Conservation (phyloP, 164 flowering plant genomes). For the Houttuynia cordata region DNA sequence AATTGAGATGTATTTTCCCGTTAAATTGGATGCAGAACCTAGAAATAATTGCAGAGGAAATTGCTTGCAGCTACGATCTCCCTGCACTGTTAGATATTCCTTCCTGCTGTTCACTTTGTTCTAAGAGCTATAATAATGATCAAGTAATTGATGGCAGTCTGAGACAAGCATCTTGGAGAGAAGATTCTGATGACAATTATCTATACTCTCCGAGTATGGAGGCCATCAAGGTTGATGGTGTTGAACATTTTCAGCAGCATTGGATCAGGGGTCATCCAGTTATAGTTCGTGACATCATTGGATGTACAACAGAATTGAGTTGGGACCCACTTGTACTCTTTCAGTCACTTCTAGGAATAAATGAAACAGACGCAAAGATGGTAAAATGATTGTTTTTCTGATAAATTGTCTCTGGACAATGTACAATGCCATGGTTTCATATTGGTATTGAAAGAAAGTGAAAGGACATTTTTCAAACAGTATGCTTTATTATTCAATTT, state of each 20-base stretch:
- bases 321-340: slow-evolving; percentile 72
- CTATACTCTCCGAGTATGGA: slow-evolving; percentile 34
- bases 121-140: slow-evolving; percentile 13
- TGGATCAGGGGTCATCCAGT: slow-evolving; percentile 72
- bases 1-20: slow-evolving; percentile 45
- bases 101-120: slow-evolving; percentile 37
- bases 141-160: slow-evolving; percentile 14
- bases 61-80: slow-evolving; percentile 37
- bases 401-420: not conserved
- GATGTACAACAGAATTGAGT: slow-evolving; percentile 20
- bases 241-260: slow-evolving; percentile 69
- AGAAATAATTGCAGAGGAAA: slow-evolving; percentile 49
- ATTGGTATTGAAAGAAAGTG: too few relatives aligned
- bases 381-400: slow-evolving; percentile 20
- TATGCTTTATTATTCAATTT: slow-evolving; percentile 2
- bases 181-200: slow-evolving; percentile 40
- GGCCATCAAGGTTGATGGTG: slow-evolving; percentile 28
- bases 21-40: slow-evolving; percentile 42
- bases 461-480: not conserved
- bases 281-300: slow-evolving; percentile 48
- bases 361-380: slow-evolving; percentile 11
- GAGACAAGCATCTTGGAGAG: slow-evolving; percentile 31
- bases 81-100: slow-evolving; percentile 30
- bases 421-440: too few relatives aligned
- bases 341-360: slow-evolving; percentile 30